Evolutionary conservation across 345 rosid genomes (phyloP).

Genomic region (Acer saccharum): DNA sequence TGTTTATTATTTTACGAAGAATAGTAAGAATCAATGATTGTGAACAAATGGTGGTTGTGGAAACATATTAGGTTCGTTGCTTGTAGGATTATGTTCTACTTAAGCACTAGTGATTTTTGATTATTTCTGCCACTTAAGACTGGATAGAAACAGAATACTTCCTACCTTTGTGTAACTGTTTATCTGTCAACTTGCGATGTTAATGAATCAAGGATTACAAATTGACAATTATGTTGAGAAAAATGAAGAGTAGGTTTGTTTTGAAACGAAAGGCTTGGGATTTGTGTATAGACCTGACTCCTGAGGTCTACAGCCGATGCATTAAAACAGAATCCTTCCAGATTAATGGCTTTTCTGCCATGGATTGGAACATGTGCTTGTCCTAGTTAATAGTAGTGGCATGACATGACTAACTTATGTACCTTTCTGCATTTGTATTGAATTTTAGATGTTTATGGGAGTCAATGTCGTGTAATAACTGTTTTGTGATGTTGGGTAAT

Average conservation of each 20-base stretch:
- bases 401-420: not conserved
- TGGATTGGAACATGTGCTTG: not conserved
- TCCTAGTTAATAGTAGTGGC: not conserved
- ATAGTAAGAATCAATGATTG: too few relatives aligned
- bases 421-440: not conserved
- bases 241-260: not conserved
- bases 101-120: not conserved
- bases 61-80: not conserved
- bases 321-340: not conserved
- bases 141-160: not conserved
- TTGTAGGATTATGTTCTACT: not conserved
- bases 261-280: not conserved
- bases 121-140: not conserved
- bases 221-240: not conserved
- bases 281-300: too few relatives aligned
- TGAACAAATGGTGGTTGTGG: not conserved
- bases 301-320: slow-evolving; percentile 1
- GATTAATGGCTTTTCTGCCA: not conserved
- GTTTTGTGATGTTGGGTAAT: slow-evolving; percentile 5
- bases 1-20: too few relatives aligned
- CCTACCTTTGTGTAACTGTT: not conserved
- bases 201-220: not conserved
- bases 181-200: not conserved
- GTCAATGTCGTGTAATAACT: not conserved
- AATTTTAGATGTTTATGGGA: not conserved